Base-by-base conservation (phyloP, 2,329 filamentous ascomycete species). In the Beauveria rudraprayagi region DNA sequence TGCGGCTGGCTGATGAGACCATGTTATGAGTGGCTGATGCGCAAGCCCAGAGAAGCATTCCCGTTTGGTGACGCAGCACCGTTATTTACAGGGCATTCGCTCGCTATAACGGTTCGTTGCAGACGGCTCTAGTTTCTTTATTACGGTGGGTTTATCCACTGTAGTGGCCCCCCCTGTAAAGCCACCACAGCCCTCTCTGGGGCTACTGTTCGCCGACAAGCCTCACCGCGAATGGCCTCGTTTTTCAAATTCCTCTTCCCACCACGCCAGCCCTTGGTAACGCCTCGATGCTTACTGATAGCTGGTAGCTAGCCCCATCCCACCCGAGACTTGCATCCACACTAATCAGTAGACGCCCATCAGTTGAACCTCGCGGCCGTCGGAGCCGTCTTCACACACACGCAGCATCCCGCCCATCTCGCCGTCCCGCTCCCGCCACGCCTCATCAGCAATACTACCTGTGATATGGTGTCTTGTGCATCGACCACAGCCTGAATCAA, bases 291-390 rank as follows among this genome's bases (percentile, higher is more conserved):
- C 44, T 58, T 50, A 16, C 34, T 37, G 34, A 37, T 37, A 16
- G 34, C 30, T 11, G 3, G 30, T 34, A 19, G 40, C 53, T 46
- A 44, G 40, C 40, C 17, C 22, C 11, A 51, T 26, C 34, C 54
- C 46, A 50, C 16, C 46, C 56, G 43, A 51, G 56, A 58, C 56
- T 24, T 58, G 44, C 56, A 51, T 43, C 56, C 30, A 22, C 46
- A 3, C 46, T 41, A 22, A 22, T 22, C 22, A 22, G 22, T 22
- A 41, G 30, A 43, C 19, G 16, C 16, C 24, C 53, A 28, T 34
- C 40, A 34, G 30, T 40, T 24, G 30, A 55, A 19, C 19, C 24
- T 28, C 17, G 40, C 53, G 30, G 37, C 19, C 22, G 19, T 10
- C 41, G 41, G 41, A 19, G 41, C 17, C 41, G 17, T 17, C 41